Evolutionary conservation across 1,139 yeast species (phyloP).

Genomic region (Diutina rugosa): DNA sequence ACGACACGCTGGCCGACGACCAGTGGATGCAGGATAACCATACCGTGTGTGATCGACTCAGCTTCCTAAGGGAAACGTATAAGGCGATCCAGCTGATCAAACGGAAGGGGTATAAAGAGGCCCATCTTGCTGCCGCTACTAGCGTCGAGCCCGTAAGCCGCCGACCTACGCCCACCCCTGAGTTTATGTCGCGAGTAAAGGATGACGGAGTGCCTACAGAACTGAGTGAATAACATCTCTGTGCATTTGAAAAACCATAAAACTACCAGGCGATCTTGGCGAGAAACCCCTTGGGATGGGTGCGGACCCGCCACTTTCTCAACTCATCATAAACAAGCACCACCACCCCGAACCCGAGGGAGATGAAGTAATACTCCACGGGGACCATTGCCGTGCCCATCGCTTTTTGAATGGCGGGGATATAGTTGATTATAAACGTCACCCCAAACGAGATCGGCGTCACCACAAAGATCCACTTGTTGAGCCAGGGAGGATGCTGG

Average conservation of each 20-base stretch:
- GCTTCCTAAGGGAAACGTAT: background rate
- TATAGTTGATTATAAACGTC: conserved; percentile 33
- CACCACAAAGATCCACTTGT: conserved; percentile 19
- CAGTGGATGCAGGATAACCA: background rate
- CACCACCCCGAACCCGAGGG: conserved; percentile 31
- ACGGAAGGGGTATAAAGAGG: background rate
- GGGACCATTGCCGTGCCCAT: conserved; percentile 29
- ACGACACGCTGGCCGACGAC: background rate
- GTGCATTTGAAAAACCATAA: too few species aligned
- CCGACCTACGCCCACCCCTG: background rate
- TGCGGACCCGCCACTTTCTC: conserved; percentile 26
- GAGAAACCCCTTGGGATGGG: conserved; percentile 20
- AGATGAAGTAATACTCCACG: conserved; percentile 34
- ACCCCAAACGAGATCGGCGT: conserved; percentile 25
- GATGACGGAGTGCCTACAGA: background rate
- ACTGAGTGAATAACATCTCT: background rate
- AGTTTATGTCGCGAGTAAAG: background rate
- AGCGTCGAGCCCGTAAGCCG: background rate
- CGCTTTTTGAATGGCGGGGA: conserved; percentile 26
- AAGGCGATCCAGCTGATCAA: conserved; percentile 1
- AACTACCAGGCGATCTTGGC: conserved; percentile 30
- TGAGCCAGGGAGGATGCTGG: conserved; percentile 23
- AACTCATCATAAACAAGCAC: conserved; percentile 29
- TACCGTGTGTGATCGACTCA: background rate
- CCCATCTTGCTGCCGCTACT: background rate